These are phyloP conservation scores for Heliamphora ciliata DNA, from an alignment of 179 eudicot species.

Conservation along the genomic window DNA sequence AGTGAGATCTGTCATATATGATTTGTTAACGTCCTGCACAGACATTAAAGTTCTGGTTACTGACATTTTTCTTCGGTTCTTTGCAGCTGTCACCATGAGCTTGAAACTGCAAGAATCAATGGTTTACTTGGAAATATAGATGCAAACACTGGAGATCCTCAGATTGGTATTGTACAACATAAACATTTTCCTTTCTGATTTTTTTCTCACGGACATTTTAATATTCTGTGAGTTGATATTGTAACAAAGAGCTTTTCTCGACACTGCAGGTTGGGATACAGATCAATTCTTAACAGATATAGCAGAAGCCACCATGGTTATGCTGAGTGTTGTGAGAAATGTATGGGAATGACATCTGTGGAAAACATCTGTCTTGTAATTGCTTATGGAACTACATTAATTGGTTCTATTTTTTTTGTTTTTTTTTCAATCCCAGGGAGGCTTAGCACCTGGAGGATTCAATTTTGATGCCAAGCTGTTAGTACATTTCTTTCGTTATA, in stretches of 20 bases:
- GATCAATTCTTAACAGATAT: constrained; percentile 94
- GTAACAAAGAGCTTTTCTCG: background rate
- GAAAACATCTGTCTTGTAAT: background rate
- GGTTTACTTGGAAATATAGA: constrained; percentile 94
- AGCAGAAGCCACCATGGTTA: constrained; percentile 83
- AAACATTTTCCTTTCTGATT: background rate
- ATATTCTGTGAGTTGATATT: background rate
- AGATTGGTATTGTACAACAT: constrained; percentile 44
- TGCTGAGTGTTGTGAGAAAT: constrained; percentile 90
- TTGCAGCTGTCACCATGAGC: constrained; percentile 93
- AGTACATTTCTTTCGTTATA: constrained; percentile 25
- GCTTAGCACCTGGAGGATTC: constrained; percentile 94
- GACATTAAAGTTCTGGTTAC: background rate
- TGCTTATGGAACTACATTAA: background rate
- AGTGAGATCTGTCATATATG: too few relatives aligned
- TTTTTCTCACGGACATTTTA: background rate
- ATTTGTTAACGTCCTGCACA: background rate
- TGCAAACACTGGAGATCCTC: constrained; percentile 97
- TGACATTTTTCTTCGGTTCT: constrained; percentile 3
- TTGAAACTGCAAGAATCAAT: constrained; percentile 94
- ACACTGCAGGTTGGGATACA: constrained; percentile 86
- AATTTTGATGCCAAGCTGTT: constrained; percentile 97
- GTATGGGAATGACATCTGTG: constrained; percentile 30
- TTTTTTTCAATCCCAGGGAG: constrained; percentile 53
- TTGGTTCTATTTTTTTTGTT: constrained; percentile 5